Conservation (phyloP, 306 rosid genomes). For the Begonia loranthoides region DNA sequence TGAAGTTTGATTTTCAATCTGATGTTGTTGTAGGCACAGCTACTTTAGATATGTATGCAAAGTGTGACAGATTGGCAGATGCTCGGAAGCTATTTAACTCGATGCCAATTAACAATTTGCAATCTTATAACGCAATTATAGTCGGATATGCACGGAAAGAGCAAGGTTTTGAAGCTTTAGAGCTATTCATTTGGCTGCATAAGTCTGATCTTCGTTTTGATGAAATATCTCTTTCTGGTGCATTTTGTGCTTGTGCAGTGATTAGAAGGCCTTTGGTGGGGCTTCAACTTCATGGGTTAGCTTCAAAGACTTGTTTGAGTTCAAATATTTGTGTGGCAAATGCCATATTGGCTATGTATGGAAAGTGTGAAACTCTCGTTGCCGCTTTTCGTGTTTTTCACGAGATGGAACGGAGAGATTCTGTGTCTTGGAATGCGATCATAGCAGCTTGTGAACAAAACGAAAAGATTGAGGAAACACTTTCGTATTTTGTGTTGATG, state of each 20-base stretch:
- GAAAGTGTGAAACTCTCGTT: conserved; percentile 48
- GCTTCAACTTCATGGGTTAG: conserved; percentile 60
- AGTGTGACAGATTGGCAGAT: conserved; percentile 47
- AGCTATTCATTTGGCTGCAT: conserved; percentile 35
- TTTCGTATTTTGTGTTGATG: conserved; percentile 56
- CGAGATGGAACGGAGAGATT: conserved; percentile 62
- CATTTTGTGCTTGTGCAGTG: conserved; percentile 53
- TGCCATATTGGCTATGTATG: conserved; percentile 76
- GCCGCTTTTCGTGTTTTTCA: conserved; percentile 54
- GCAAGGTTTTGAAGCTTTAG: conserved; percentile 47
- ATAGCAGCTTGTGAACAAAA: conserved; percentile 77
- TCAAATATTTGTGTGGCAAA: conserved; percentile 64
- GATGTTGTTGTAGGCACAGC: conserved; percentile 77
- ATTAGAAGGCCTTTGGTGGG: conserved; percentile 43
- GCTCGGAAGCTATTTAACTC: conserved; percentile 46
- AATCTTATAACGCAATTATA: conserved; percentile 67
- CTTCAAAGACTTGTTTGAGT: conserved; percentile 37
- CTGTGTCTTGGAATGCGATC: conserved; percentile 85
- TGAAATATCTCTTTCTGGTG: conserved; percentile 60
- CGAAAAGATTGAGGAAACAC: conserved; percentile 32
- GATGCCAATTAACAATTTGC: conserved; percentile 41
- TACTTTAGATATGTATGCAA: conserved; percentile 80
- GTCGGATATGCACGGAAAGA: conserved; percentile 46
- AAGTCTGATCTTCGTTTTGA: conserved; percentile 42
- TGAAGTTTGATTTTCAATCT: conserved; percentile 42